Evolutionary conservation across 106 monocot genomes (phyloP).

Genomic region (Dendrobium officinale): DNA sequence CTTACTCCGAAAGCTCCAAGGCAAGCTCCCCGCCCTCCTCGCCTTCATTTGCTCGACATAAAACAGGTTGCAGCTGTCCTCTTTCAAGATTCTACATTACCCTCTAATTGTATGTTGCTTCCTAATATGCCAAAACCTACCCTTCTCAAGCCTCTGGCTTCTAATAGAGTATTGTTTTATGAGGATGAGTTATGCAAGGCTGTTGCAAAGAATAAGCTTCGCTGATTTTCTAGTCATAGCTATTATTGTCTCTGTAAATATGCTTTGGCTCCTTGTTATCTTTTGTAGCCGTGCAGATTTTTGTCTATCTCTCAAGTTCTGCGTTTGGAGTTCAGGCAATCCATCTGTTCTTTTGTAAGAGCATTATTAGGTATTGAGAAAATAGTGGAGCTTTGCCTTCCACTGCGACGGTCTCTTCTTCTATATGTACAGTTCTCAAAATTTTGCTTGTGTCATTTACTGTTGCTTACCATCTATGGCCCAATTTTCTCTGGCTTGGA

Average conservation of each 20-base stretch:
- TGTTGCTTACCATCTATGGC: not conserved
- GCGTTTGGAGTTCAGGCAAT: not conserved
- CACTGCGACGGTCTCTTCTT: not conserved
- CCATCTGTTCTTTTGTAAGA: not conserved
- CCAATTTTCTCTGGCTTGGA: not conserved
- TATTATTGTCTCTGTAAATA: not conserved
- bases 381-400: too few relatives aligned
- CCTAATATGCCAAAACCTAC: slow-evolving; percentile 42
- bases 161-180: slow-evolving; percentile 56
- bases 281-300: not conserved
- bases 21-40: slow-evolving; percentile 39
- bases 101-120: slow-evolving; percentile 27
- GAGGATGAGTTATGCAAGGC: slow-evolving; percentile 97
- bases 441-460: not conserved
- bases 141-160: slow-evolving; percentile 43
- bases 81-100: slow-evolving; percentile 48
- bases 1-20: slow-evolving; percentile 74
- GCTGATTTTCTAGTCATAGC: slow-evolving; percentile 12
- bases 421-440: not conserved
- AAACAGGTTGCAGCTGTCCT: slow-evolving; percentile 75
- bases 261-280: not conserved
- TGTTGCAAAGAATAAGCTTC: slow-evolving; percentile 83
- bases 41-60: slow-evolving; percentile 40
- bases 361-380: not conserved
- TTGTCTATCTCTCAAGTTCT: not conserved